These are phyloP conservation scores for Erodium chrysanthum DNA, from an alignment of 441 rosid genomes.

Conservation along the genomic window DNA sequence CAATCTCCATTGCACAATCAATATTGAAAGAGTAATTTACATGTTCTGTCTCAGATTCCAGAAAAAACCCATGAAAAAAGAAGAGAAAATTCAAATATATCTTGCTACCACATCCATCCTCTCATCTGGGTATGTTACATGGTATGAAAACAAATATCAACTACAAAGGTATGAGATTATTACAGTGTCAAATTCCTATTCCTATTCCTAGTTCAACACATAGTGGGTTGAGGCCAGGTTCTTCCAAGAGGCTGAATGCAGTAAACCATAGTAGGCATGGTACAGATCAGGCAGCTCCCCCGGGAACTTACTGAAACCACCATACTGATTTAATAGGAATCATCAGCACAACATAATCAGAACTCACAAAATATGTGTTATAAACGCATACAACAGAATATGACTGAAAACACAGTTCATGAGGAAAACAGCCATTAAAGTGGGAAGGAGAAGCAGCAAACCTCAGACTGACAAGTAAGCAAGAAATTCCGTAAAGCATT, in stretches of 20 bases:
- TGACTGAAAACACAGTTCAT: neutral
- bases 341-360: neutral
- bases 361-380: neutral
- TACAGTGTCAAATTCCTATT: conserved; percentile 32
- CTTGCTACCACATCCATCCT: neutral
- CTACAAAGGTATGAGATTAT: neutral
- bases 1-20: too few species aligned
- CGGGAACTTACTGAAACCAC: conserved; percentile 76
- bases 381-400: neutral
- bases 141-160: neutral
- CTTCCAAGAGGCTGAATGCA: conserved; percentile 83
- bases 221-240: conserved; percentile 53
- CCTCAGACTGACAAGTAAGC: conserved; percentile 78
- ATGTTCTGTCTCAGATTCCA: neutral
- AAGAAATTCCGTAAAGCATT: conserved; percentile 50
- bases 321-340: conserved; percentile 38
- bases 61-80: neutral
- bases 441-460: conserved; percentile 23
- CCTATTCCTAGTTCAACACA: conserved; percentile 66
- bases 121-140: neutral
- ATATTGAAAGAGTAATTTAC: neutral
- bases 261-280: conserved; percentile 70
- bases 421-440: neutral
- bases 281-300: conserved; percentile 62
- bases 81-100: neutral